phyloP scores from a whole-genome alignment of 2,329 filamentous ascomycete species.

The Colletotrichum cereale region DNA sequence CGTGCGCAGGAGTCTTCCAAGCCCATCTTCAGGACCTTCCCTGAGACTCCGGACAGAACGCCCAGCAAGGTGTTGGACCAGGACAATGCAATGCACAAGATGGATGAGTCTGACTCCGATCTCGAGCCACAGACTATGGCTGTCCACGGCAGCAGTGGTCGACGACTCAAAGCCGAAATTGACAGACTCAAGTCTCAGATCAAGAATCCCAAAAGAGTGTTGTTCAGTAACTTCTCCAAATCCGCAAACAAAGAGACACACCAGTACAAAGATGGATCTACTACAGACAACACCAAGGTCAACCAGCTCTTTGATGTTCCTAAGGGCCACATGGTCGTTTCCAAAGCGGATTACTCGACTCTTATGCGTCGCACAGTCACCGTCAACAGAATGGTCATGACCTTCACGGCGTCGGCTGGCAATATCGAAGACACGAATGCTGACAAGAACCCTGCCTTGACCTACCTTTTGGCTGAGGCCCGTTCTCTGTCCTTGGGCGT shows the following conservation, averaged over 20 bases:
- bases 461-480: background rate
- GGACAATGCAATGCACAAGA: background rate
- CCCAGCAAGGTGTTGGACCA: background rate
- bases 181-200: background rate
- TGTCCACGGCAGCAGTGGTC: background rate
- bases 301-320: background rate
- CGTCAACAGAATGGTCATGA: background rate
- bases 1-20: background rate
- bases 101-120: background rate
- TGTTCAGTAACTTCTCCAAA: accelerated
- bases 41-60: background rate
- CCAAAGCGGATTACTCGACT: background rate
- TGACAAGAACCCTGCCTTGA: background rate
- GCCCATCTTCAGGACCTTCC: background rate
- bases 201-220: background rate
- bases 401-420: background rate
- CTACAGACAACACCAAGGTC: too few relatives aligned
- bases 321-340: background rate
- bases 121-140: background rate
- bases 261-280: too few relatives aligned
- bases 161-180: background rate
- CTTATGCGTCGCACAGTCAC: background rate
- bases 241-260: background rate
- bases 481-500: background rate
- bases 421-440: background rate